Base-by-base conservation (phyloP, 108 stramenopile species). In the Cyclotella sp. region DNA sequence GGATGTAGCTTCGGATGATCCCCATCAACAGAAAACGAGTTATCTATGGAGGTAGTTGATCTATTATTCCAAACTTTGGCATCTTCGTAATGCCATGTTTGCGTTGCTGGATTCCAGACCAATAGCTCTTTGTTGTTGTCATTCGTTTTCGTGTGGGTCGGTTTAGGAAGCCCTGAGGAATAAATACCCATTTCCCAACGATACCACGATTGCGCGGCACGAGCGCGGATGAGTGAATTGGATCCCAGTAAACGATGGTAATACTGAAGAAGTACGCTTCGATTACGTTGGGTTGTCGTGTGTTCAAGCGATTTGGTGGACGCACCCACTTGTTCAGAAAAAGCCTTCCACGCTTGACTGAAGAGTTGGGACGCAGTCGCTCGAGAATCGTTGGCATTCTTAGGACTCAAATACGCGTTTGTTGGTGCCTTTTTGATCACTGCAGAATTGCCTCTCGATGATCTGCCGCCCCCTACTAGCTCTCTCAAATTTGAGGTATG, bases 141-240 rank as follows among this genome's bases (percentile, higher is more conserved):
- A 60, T 61, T 68, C 7, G 49, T 60, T 22, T 57, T 28, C 28
- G 26, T 63, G 9, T 51, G 34, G 47, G 34, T 15, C 16, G 45
- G 2, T 15, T 47, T 40, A 63, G 54, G 74, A 54, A 76, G 61
- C 19, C 75, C 75, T 14, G 44, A 57, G 3, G 79, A 70, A 54
- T 77, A 81, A 47, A 88, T 79, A 11, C 70, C 63, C 73, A 83
- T 83, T 83, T 93, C 92, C 86, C 87, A 93, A 41, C 55, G 63
- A 58, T 82, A 72, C 92, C 92, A 93, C n/a, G 84, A 73, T 57
- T 64, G 52, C 11, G 85, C 85, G 27, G 89, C 87, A 13, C 30
- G 27, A 42, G 65, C 51, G 26, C 90, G 85, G 8, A 59, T 49
- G 12, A 67, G 47, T 34, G 66, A 65, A 63, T 89, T 86, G 8